Evolutionary conservation across 1,284 basidiomycete species (phyloP).

Genomic region (Schizophyllum commune): DNA sequence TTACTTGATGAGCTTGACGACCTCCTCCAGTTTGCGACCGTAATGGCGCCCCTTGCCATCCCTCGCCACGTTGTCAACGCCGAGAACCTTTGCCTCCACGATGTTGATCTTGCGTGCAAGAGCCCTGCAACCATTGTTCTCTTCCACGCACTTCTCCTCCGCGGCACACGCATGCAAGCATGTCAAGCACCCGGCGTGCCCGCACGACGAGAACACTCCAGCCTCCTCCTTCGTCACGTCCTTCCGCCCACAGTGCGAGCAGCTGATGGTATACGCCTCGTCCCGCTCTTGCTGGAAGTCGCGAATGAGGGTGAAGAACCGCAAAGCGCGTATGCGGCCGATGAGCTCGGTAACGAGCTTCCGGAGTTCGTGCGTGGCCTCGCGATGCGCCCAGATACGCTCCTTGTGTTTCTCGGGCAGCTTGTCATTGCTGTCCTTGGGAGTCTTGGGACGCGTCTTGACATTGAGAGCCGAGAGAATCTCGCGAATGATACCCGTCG

Average conservation of each 20-base stretch:
- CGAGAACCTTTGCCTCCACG: constrained; percentile 75
- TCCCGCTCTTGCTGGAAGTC: constrained; percentile 75
- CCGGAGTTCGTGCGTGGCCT: constrained; percentile 80
- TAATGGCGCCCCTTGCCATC: constrained; percentile 74
- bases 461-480: constrained; percentile 61
- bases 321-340: constrained; percentile 79
- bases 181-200: constrained; percentile 74
- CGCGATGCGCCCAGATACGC: constrained; percentile 74
- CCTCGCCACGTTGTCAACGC: constrained; percentile 71
- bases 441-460: constrained; percentile 38
- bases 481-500: constrained; percentile 48
- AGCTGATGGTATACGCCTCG: constrained; percentile 47
- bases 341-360: constrained; percentile 82
- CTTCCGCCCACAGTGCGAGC: constrained; percentile 51
- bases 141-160: constrained; percentile 76
- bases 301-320: constrained; percentile 87
- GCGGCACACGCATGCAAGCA: constrained; percentile 71
- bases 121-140: constrained; percentile 61
- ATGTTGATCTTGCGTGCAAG: constrained; percentile 73
- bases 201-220: constrained; percentile 84
- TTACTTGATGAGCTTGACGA: constrained; percentile 76
- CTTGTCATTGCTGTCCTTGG: constrained; percentile 48
- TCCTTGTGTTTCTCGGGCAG: constrained; percentile 51
- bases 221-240: constrained; percentile 60
- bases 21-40: constrained; percentile 83